Evolutionary conservation across 768 basidiomycete species (phyloP), one percentile per base, ranked within the genome.

Genomic region (Kwoniella shandongensis): DNA sequence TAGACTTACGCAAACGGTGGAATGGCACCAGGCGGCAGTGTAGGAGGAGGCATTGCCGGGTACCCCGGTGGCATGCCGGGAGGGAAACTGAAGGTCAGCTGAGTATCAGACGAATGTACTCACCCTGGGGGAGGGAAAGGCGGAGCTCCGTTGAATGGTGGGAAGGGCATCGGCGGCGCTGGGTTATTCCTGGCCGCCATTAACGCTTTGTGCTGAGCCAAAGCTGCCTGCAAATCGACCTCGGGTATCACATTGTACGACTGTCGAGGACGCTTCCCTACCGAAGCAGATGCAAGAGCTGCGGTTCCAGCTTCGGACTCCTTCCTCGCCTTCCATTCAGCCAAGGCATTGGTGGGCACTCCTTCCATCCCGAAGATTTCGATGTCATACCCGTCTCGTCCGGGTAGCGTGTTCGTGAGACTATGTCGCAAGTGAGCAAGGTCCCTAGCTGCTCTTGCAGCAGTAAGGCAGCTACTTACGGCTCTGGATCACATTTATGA

Each of bases 361-460:
- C 94, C 96, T 75, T 96, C 94, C 96, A 99, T 98, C 22, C 96
- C 96, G 64, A 98, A 98, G 45, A 99, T 98, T 79, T 99, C 96
- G 35, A 99, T 88, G 74, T 98, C 94, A 67, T 97, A 97, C 1
- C 93, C 91, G 78, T 97, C 94, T 30, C 96, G 86, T 26, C 93
- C 94, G 8, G 94, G 91, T 2, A 99, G 80, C 0, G 94, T 93
- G 74, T 97, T 98, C 54, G 96, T 93, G 23, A 99, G 91, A 18
- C 94, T 89, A n/a, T 87, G 22, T 20, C 13, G 6, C 40, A 22
- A 20, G 23, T 50, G 12, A 39, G 41, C 38, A 50, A 29, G 36
- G 29, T 18, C n/a, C n/a, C n/a, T n/a, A n/a, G n/a, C n/a, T n/a
- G n/a, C n/a, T n/a, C n/a, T 39, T 25, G 35, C 22, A 22, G n/a